phyloP scores from a whole-genome alignment of 305 asterid genomes.

The Petunia hybrid region DNA sequence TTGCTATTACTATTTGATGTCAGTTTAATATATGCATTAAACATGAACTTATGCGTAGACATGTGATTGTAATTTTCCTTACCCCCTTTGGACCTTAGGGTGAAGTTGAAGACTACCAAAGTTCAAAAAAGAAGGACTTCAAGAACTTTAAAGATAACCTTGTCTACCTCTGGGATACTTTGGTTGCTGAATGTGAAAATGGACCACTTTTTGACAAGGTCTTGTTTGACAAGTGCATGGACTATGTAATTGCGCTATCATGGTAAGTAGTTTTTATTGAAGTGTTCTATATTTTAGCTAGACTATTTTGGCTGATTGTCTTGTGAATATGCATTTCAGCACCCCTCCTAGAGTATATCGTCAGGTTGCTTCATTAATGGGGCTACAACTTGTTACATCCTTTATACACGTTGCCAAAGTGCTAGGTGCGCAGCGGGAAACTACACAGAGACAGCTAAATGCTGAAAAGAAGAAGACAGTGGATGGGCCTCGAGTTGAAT shows the following conservation, averaged over 20 bases:
- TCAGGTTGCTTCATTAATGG: conserved; percentile 89
- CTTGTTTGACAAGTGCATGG: conserved; percentile 86
- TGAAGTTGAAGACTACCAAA: conserved; percentile 92
- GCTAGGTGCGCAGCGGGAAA: conserved; percentile 88
- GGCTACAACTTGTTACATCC: conserved; percentile 96
- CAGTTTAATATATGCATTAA: conserved; percentile 19
- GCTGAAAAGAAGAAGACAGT: conserved; percentile 83
- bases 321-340: conserved; percentile 57
- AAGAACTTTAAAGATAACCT: conserved; percentile 93
- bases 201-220: conserved; percentile 89
- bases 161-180: conserved; percentile 78
- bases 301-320: conserved; percentile 36
- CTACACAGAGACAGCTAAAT: conserved; percentile 94
- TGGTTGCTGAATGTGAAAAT: conserved; percentile 90
- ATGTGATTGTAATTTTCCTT: conserved; percentile 45
- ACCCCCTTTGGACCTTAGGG: conserved; percentile 59
- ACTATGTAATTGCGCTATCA: conserved; percentile 95
- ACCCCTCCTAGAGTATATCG: conserved; percentile 99
- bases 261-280: conserved; percentile 63
- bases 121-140: conserved; percentile 86
- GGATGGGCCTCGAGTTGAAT: conserved; percentile 90
- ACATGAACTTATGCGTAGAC: conserved; percentile 19
- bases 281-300: conserved; percentile 22
- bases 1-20: not conserved
- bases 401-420: conserved; percentile 89